Conservation (phyloP, 805 yeast genomes). For the Kodamaea laetipori region DNA sequence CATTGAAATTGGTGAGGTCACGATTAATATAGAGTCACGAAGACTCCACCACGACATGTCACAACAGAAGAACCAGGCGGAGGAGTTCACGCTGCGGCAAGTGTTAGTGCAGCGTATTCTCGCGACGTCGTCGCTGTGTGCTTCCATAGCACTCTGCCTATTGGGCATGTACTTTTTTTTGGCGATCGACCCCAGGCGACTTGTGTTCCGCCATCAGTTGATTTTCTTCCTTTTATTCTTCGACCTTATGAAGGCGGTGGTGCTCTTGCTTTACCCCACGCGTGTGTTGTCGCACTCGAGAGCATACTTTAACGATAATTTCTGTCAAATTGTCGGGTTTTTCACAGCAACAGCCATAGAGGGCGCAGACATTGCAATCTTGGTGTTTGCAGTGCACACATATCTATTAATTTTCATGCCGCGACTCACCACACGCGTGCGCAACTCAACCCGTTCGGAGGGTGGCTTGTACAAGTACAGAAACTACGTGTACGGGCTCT, state of each 20-base stretch:
- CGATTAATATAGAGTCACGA: background rate
- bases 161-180: conserved; percentile 59
- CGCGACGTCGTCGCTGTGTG: conserved; percentile 41
- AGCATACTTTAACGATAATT: conserved; percentile 49
- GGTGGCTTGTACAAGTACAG: conserved; percentile 73
- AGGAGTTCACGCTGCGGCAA: conserved; percentile 29
- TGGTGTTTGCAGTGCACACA: conserved; percentile 82
- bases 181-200: conserved; percentile 63
- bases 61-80: conserved; percentile 4
- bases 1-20: too few relatives aligned
- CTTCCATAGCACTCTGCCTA: conserved; percentile 50
- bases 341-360: conserved; percentile 79
- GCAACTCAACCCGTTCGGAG: conserved; percentile 46
- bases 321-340: conserved; percentile 74
- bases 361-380: conserved; percentile 83
- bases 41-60: conserved; percentile 1
- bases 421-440: conserved; percentile 43
- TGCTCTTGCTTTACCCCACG: conserved; percentile 69
- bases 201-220: conserved; percentile 70
- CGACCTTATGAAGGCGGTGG: conserved; percentile 73
- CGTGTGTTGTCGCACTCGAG: conserved; percentile 47
- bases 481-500: conserved; percentile 55
- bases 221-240: conserved; percentile 67
- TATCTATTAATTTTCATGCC: conserved; percentile 72
- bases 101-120: conserved; percentile 35